Conservation (phyloP, 2,329 filamentous ascomycete genomes). For the Aspergillus pseudoglaucus region DNA sequence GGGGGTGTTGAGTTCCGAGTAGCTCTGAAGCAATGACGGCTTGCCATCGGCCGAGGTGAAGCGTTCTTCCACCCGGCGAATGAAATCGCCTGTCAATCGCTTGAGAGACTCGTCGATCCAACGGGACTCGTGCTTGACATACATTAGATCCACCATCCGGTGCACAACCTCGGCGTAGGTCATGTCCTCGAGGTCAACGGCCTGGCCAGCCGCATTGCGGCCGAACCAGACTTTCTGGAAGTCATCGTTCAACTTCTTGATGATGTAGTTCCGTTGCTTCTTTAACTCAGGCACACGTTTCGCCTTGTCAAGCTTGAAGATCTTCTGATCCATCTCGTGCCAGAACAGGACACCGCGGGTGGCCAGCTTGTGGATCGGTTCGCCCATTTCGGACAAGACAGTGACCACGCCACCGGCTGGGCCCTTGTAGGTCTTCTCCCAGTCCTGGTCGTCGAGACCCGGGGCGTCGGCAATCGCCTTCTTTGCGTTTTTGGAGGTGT, state of each 20-base stretch:
- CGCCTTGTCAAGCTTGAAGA: conserved; percentile 92
- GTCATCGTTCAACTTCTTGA: conserved; percentile 91
- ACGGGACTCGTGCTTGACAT: conserved; percentile 79
- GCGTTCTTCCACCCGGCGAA: conserved; percentile 92
- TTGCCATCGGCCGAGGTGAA: conserved; percentile 69
- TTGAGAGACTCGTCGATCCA: conserved; percentile 87
- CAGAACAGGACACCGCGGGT: conserved; percentile 94
- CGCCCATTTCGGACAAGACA: conserved; percentile 96
- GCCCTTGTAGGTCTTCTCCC: conserved; percentile 91
- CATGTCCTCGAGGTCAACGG: conserved; percentile 90
- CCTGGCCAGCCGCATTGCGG: conserved; percentile 69
- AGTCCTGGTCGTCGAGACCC: conserved; percentile 73
- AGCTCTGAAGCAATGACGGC: conserved; percentile 80
- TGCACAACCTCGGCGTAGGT: conserved; percentile 83
- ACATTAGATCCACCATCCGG: conserved; percentile 83
- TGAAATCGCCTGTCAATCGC: conserved; percentile 85
- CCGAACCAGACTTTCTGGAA: conserved; percentile 98
- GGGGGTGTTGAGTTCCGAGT: conserved; percentile 77
- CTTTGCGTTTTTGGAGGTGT: conserved; percentile 81
- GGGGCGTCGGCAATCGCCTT: conserved; percentile 81
- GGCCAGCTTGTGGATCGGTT: conserved; percentile 97
- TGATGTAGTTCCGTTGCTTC: conserved; percentile 84
- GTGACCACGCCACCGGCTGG: conserved; percentile 90
- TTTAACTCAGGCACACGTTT: conserved; percentile 83
- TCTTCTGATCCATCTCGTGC: conserved; percentile 98